A percentile compares a stretch with the other conserved stretches of the same genome.
Evolutionary conservation across 164 flowering plant species (phyloP).

Genomic region (Tetrastigma voinierianum): DNA sequence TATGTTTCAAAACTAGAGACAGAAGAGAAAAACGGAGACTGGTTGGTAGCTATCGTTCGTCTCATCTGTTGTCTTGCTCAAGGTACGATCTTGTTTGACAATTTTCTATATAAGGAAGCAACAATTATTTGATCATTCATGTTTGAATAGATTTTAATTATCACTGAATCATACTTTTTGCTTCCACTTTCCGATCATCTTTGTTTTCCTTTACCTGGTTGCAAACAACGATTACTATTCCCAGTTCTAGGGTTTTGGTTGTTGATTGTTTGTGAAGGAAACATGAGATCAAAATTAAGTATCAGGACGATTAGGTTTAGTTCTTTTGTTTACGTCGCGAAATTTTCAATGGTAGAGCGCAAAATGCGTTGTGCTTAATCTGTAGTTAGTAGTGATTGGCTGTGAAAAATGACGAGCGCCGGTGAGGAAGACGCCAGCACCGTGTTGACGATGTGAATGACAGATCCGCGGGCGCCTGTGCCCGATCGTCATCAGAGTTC

Average conservation of each 20-base stretch:
- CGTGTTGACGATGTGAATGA: conserved; percentile 84
- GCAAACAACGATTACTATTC: background rate
- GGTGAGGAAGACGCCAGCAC: conserved; percentile 60
- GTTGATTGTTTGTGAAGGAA: background rate
- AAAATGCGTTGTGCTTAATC: background rate
- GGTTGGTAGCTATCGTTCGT: conserved; percentile 16
- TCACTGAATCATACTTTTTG: background rate
- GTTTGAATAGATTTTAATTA: background rate
- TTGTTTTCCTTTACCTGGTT: background rate
- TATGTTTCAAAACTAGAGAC: background rate
- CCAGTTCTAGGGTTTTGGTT: conserved; percentile 3
- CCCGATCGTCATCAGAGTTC: conserved; percentile 33
- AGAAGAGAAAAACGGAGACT: conserved; percentile 8
- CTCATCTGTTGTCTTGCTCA: background rate
- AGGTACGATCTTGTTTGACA: background rate
- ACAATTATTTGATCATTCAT: background rate
- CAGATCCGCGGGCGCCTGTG: conserved; percentile 43
- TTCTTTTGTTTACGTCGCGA: background rate
- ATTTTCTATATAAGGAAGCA: background rate
- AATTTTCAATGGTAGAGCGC: background rate
- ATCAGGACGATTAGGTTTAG: background rate
- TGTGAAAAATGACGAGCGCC: conserved; percentile 35
- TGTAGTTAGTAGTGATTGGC: conserved; percentile 1
- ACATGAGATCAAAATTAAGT: too few relatives aligned
- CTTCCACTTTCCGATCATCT: background rate